Conservation (phyloP, 495 filamentous ascomycete genomes). For the Neurospora intermedia region DNA sequence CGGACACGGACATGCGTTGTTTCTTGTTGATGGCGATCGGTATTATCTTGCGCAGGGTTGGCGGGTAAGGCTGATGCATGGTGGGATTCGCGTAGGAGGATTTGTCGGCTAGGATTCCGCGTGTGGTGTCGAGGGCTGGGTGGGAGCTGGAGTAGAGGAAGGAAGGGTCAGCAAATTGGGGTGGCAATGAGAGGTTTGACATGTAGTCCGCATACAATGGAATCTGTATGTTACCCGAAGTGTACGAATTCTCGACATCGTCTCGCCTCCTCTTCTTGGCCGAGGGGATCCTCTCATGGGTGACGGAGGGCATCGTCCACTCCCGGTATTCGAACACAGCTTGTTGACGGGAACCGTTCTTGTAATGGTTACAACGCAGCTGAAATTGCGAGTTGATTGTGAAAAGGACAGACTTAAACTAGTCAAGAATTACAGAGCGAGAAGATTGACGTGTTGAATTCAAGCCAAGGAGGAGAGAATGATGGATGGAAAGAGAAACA, state of each 20-base stretch:
- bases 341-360: not conserved
- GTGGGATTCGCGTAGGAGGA: constrained; percentile 6
- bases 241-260: constrained; percentile 12
- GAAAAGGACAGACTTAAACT: no score
- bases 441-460: not conserved
- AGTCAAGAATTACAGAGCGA: not conserved
- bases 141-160: constrained; percentile 8
- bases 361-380: not conserved
- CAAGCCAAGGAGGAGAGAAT: not conserved
- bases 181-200: not conserved
- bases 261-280: constrained; percentile 34
- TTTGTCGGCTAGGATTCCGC: constrained; percentile 4
- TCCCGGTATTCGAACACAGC: not conserved
- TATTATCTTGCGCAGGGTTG: constrained; percentile 19
- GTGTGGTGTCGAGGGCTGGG: constrained; percentile 4
- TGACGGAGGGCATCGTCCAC: constrained; percentile 22
- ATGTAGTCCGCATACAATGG: constrained; percentile 20
- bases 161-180: not conserved
- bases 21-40: constrained; percentile 26
- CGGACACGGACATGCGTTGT: constrained; percentile 6
- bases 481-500: not conserved
- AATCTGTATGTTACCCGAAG: constrained; percentile 12
- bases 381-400: not conserved
- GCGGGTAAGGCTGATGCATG: constrained; percentile 7
- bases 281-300: constrained; percentile 17